Conservation (phyloP, 768 basidiomycete species). For the Symmetrospora coprosmae region DNA sequence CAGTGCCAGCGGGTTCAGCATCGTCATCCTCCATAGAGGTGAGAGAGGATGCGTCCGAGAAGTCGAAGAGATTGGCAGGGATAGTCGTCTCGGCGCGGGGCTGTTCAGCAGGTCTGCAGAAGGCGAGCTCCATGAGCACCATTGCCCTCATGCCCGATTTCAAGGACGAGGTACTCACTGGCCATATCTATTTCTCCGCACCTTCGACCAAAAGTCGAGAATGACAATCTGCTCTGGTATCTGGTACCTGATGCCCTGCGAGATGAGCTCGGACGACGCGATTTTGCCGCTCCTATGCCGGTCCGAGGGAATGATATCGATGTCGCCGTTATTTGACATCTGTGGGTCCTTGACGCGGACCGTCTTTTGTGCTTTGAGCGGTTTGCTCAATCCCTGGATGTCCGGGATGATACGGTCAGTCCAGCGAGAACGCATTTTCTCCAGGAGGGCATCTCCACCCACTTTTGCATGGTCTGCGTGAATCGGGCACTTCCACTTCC, state of each 20-base stretch:
- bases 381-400: conserved; percentile 47
- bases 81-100: neutral
- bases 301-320: conserved; percentile 67
- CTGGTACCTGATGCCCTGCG: conserved; percentile 64
- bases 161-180: no score
- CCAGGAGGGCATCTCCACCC: conserved; percentile 36
- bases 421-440: neutral
- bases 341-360: conserved; percentile 62
- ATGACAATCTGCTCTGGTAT: conserved; percentile 82
- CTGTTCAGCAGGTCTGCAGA: neutral
- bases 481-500: conserved; percentile 99
- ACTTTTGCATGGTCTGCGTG: conserved; percentile 79
- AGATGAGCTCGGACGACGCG: conserved; percentile 64
- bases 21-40: conserved; percentile 17
- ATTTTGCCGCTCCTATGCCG: conserved; percentile 26
- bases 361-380: conserved; percentile 46
- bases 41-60: conserved; percentile 11
- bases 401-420: neutral
- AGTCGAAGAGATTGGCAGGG: neutral
- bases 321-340: conserved; percentile 78
- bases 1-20: neutral
- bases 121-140: neutral
- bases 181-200: conserved; percentile 24
- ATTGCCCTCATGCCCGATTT: neutral
- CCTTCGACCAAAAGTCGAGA: conserved; percentile 86